phyloP scores from a whole-genome alignment of 2,329 filamentous ascomycete species.

The Rutstroemia sp. region DNA sequence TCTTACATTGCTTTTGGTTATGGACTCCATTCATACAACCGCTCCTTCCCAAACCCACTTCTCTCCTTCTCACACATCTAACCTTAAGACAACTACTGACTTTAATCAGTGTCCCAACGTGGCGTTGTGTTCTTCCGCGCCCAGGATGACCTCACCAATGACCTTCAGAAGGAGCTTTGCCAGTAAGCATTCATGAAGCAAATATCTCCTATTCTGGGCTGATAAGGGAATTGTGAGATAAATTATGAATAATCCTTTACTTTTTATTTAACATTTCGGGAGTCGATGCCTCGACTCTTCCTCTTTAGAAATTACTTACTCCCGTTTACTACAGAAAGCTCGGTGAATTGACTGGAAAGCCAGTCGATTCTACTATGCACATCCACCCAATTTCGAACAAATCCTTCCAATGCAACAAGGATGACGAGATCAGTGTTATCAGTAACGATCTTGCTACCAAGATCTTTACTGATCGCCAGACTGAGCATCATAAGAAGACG shows the following conservation, averaged over 20 bases:
- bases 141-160: conserved; percentile 38
- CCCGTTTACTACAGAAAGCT: too few species aligned
- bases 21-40: neutral
- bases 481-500: conserved; percentile 44
- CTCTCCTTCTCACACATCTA: too few species aligned
- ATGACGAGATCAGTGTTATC: conserved; percentile 50
- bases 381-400: conserved; percentile 41
- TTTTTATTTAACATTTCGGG: neutral
- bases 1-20: neutral
- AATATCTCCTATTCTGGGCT: neutral
- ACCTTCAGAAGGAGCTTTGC: conserved; percentile 33
- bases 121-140: conserved; percentile 48
- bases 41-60: too few species aligned
- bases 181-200: neutral
- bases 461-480: conserved; percentile 16
- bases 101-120: conserved; percentile 49
- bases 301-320: too few species aligned
- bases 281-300: too few species aligned
- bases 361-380: conserved; percentile 40
- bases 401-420: conserved; percentile 42
- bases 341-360: conserved; percentile 1
- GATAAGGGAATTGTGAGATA: neutral
- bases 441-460: conserved; percentile 34
- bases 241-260: neutral
- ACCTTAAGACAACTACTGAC: too few species aligned